phyloP scores from a whole-genome alignment of 2,329 filamentous ascomycete species.

The Sporothrix euskadiensis region DNA sequence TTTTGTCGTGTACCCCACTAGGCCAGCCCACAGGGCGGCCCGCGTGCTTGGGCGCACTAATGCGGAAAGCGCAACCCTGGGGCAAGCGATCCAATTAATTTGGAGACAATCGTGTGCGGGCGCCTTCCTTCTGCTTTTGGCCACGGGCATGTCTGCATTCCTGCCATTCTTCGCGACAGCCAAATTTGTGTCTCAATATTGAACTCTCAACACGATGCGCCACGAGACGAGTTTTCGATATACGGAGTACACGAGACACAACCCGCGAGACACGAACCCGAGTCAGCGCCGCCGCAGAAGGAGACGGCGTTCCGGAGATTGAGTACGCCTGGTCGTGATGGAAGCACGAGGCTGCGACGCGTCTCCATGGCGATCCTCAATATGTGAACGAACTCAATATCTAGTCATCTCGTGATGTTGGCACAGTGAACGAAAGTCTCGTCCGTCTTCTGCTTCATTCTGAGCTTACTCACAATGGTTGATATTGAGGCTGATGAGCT shows the following conservation, averaged over 20 bases:
- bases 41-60: slow-evolving; percentile 21
- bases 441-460: not conserved
- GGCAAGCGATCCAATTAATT: not conserved
- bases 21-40: slow-evolving; percentile 16
- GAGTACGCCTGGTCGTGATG: not conserved
- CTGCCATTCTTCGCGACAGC: not conserved
- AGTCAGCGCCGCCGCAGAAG: not conserved
- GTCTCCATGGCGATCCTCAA: not conserved
- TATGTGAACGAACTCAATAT: too few species aligned
- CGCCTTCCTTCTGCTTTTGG: slow-evolving; percentile 15
- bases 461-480: not conserved
- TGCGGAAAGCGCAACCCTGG: slow-evolving; percentile 12
- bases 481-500: not conserved
- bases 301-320: not conserved
- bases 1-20: slow-evolving; percentile 6
- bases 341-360: not conserved
- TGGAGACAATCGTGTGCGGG: not conserved
- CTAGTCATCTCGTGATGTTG: not conserved
- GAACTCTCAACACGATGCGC: not conserved
- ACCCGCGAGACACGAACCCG: not conserved
- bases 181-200: not conserved
- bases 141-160: not conserved
- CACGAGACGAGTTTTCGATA: not conserved
- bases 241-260: not conserved
- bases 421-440: too few species aligned